phyloP scores from a whole-genome alignment of 495 filamentous ascomycete genomes.

The Filosporella fistucella region DNA sequence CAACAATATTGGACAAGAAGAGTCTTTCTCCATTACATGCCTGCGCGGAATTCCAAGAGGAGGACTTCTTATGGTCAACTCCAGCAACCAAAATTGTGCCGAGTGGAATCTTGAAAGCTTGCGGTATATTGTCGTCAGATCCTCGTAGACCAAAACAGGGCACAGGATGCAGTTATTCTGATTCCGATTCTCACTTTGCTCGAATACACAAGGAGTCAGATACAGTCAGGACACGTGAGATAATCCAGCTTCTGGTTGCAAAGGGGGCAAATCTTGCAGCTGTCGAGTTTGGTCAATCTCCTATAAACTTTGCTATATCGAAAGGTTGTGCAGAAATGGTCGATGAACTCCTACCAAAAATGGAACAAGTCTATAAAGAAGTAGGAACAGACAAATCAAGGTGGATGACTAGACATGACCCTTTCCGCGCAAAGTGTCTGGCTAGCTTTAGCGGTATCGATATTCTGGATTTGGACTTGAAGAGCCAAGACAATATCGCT shows the following conservation, averaged over 20 bases:
- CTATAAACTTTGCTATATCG: not conserved
- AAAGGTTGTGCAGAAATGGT: conserved; percentile 1
- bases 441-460: too few relatives aligned
- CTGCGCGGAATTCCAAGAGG: conserved; percentile 17
- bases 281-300: not conserved
- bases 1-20: conserved; percentile 14
- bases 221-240: not conserved
- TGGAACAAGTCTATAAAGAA: too few relatives aligned
- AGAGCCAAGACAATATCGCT: too few relatives aligned
- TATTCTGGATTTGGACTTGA: too few relatives aligned
- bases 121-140: not conserved
- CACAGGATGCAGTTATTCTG: not conserved
- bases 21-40: conserved; percentile 20
- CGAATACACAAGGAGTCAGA: not conserved
- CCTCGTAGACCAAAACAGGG: not conserved
- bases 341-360: not conserved
- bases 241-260: not conserved
- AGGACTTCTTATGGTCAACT: conserved; percentile 2
- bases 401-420: too few relatives aligned
- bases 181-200: not conserved
- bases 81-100: not conserved
- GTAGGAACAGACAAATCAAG: too few relatives aligned
- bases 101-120: not conserved
- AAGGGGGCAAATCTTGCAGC: not conserved
- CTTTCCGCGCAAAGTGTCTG: too few relatives aligned